Conservation (phyloP, 768 basidiomycete genomes). For the Tulasnella sp. region DNA sequence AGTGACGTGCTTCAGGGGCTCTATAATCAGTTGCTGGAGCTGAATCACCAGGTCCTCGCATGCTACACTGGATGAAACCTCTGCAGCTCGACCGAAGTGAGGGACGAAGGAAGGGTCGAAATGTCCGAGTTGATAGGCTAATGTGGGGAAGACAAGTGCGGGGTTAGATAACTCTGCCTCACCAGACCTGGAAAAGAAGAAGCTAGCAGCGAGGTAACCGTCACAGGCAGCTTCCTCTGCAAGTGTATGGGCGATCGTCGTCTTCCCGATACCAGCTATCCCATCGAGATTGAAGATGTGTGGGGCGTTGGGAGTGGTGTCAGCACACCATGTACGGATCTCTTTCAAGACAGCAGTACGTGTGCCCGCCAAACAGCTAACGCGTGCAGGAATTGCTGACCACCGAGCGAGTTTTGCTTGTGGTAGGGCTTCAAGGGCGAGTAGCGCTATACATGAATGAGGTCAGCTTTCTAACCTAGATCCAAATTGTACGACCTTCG, state of each 20-base stretch:
- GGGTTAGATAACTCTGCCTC: conserved; percentile 20
- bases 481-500: too few relatives aligned
- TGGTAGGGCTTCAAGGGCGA: too few relatives aligned
- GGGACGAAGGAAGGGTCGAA: conserved; percentile 6
- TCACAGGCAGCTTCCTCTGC: conserved; percentile 21
- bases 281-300: conserved; percentile 29
- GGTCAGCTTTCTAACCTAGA: too few relatives aligned
- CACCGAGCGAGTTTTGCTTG: too few relatives aligned
- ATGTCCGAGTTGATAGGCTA: conserved; percentile 27
- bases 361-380: not conserved
- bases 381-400: too few relatives aligned
- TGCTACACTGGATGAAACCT: not conserved
- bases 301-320: not conserved
- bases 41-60: conserved; percentile 19
- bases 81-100: conserved; percentile 12
- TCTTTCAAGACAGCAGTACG: not conserved
- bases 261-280: conserved; percentile 32
- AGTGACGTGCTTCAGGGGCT: conserved; percentile 3
- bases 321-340: not conserved
- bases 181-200: conserved; percentile 26
- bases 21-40: conserved; percentile 19
- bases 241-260: conserved; percentile 31
- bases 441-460: too few relatives aligned
- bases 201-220: conserved; percentile 28
- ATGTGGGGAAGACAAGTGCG: conserved; percentile 26